Conservation (phyloP, 1,284 basidiomycete species). For the Ganoderma multipileum region DNA sequence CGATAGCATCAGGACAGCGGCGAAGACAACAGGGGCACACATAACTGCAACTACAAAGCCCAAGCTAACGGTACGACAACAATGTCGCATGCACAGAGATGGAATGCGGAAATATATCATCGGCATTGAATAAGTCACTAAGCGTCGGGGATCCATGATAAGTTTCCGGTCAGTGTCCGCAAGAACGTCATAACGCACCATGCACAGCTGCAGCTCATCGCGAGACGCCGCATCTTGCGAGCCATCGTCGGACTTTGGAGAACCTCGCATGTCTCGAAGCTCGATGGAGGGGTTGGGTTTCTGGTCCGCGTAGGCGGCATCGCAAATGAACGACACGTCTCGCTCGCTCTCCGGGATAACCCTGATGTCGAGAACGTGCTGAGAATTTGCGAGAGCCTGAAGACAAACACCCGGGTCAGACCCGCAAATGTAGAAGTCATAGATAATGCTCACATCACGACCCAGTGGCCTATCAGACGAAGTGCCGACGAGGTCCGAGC, state of each 20-base stretch:
- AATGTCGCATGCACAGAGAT: too few species aligned
- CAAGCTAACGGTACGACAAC: neutral
- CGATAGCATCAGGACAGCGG: neutral
- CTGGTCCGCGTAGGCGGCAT: neutral
- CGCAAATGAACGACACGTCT: neutral
- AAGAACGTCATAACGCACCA: neutral
- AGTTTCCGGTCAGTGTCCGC: neutral
- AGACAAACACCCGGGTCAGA: neutral
- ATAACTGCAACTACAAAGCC: neutral
- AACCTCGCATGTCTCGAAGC: neutral
- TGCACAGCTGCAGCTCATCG: neutral
- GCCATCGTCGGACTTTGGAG: neutral
- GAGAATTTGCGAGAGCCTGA: neutral
- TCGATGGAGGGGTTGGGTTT: neutral
- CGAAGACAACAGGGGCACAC: neutral
- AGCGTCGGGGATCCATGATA: neutral
- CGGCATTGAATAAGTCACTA: conserved; percentile 1
- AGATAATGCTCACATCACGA: neutral
- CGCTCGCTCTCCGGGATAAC: neutral
- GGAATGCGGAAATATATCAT: neutral
- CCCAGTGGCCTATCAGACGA: neutral
- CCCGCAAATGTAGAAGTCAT: too few species aligned
- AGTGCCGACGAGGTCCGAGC: neutral
- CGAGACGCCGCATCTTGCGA: neutral
- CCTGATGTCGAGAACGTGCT: conserved; percentile 6